A percentile compares a stretch with the other conserved stretches of the same genome.
Evolutionary conservation across 2,329 filamentous ascomycete genomes (phyloP).

Genomic region (Exophiala bonariae): DNA sequence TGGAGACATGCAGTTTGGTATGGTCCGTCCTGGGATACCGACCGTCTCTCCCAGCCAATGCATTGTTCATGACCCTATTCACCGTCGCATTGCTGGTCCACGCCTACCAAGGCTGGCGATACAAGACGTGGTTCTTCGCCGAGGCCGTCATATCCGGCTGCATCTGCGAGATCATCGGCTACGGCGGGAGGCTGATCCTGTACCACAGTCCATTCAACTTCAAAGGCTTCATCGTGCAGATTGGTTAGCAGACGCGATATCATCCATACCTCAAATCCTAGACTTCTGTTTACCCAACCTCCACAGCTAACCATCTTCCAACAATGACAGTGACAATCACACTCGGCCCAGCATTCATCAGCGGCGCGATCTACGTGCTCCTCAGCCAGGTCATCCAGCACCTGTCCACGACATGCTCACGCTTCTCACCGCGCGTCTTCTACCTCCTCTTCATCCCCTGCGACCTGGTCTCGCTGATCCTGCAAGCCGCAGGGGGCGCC

Average conservation of each 20-base stretch:
- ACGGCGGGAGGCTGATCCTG: slow-evolving; percentile 57
- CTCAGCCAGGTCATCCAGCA: slow-evolving; percentile 56
- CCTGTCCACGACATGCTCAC: slow-evolving; percentile 31
- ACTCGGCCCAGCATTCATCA: slow-evolving; percentile 50
- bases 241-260: slow-evolving; percentile 42
- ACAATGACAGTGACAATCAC: slow-evolving; percentile 32
- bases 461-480: slow-evolving; percentile 56
- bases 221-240: slow-evolving; percentile 42
- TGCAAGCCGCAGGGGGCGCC: slow-evolving; percentile 57
- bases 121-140: slow-evolving; percentile 17
- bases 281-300: too few species aligned
- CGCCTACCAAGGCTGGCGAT: not conserved
- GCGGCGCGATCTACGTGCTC: slow-evolving; percentile 64
- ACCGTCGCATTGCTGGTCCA: not conserved
- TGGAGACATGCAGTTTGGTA: slow-evolving; percentile 37
- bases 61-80: slow-evolving; percentile 1
- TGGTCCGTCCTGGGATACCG: not conserved
- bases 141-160: slow-evolving; percentile 55
- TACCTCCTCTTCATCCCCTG: slow-evolving; percentile 53
- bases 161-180: slow-evolving; percentile 58
- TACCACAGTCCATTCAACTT: slow-evolving; percentile 42
- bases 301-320: slow-evolving; percentile 5
- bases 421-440: slow-evolving; percentile 11
- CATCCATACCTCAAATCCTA: too few species aligned
- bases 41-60: slow-evolving; percentile 1